Evolutionary conservation across 257 asterid species (phyloP), one percentile per base, ranked within the genome.

Genomic region (Thymus mandschuricus): DNA sequence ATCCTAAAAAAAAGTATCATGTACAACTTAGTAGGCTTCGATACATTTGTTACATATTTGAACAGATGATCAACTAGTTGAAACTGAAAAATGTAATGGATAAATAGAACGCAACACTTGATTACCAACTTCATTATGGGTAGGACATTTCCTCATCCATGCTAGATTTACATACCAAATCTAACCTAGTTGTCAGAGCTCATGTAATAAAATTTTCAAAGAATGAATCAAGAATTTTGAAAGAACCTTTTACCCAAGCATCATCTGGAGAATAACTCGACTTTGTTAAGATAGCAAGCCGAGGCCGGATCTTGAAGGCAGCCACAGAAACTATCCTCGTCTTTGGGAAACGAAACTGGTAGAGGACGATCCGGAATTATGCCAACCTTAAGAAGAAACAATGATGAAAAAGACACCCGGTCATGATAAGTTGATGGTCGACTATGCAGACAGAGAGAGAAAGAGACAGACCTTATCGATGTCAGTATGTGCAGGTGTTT

Each of bases 401-500:
- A 45, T 4, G n/a, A 70, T 28, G 1, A 59, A 67, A 66, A 45
- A 60, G 15, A 75, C 65, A 35, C 13, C 7, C 4, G 6, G 38
- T 34, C n/a, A 34, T 35, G 35, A 66, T 49, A 35, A n/a, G 45
- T 38, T 10, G 3, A 35, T n/a, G 30, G 10, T 63, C 12, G 2
- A 4, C 8, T 41, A 51, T 3, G 48, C 54, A 38, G n/a, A n/a
- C 46, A 38, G 13, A 3, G 27, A 35, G 76, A 11, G 63, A 28
- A 48, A 66, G 55, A 46, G 63, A 52, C 76, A 65, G 70, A 94
- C 99, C 99, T 94, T 91, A 79, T 95, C 92, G 15, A 92, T 95
- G 71, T 95, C 98, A 27, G 67, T 88, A 79, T 95, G 99, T 66
- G 93, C 92, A 8, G 98, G 98, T 58, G 99, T 95, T 83, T 95